A percentile compares a stretch with the other conserved stretches of the same genome.
Evolutionary conservation across 2,329 filamentous ascomycete genomes (phyloP).

Genomic region (Hawksworthiomyces lignivorus): DNA sequence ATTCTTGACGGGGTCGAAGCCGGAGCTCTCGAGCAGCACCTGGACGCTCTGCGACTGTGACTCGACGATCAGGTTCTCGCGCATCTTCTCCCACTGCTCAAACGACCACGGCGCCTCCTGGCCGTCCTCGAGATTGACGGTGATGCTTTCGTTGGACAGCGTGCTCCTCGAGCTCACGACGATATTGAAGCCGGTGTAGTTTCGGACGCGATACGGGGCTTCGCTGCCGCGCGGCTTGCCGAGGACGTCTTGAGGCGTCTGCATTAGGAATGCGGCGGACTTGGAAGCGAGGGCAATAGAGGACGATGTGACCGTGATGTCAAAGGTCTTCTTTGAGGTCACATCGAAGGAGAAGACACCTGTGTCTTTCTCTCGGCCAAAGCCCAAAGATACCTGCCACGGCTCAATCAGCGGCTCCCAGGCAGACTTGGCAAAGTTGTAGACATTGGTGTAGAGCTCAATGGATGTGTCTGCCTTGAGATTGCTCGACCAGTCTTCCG

Average conservation of each 20-base stretch:
- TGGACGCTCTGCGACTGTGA: conserved; percentile 67
- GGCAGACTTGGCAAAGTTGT: conserved; percentile 97
- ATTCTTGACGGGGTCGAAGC: conserved; percentile 82
- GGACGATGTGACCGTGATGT: conserved; percentile 86
- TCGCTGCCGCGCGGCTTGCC: conserved; percentile 89
- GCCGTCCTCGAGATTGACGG: conserved; percentile 74
- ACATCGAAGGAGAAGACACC: conserved; percentile 77
- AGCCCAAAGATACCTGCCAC: conserved; percentile 88
- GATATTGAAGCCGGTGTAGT: conserved; percentile 90
- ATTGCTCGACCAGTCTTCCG: conserved; percentile 84
- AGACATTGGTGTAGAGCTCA: conserved; percentile 91
- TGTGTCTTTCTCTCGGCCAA: conserved; percentile 68
- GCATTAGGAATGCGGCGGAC: conserved; percentile 81
- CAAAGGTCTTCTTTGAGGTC: conserved; percentile 81
- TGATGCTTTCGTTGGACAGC: conserved; percentile 59
- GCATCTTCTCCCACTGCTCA: conserved; percentile 92
- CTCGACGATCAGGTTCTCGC: conserved; percentile 84
- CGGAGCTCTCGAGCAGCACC: conserved; percentile 82
- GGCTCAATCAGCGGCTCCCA: conserved; percentile 97
- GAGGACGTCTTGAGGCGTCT: conserved; percentile 74
- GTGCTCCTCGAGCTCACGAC: conserved; percentile 71
- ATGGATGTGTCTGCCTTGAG: conserved; percentile 85
- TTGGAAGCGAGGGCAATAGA: conserved; percentile 91
- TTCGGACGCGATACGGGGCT: conserved; percentile 86
- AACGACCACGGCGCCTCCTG: conserved; percentile 94